Percentiles rank a stretch among this genome's conserved stretches.
These are phyloP conservation scores for Begonia fuchsioides DNA, from an alignment of 306 rosid species.

Conservation along the genomic window DNA sequence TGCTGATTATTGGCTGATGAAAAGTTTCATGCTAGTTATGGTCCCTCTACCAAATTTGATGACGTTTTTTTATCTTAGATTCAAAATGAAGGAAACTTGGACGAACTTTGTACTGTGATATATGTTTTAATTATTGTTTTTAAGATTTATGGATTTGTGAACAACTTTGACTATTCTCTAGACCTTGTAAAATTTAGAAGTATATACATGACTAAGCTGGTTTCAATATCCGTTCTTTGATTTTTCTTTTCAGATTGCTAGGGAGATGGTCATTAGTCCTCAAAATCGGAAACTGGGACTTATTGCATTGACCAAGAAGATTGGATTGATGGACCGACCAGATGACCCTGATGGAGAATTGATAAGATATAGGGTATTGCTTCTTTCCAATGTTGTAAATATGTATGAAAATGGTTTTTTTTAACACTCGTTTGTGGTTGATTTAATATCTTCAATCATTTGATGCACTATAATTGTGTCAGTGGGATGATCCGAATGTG, in stretches of 20 bases:
- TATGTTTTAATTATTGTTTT: no score
- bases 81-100: no score
- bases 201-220: no score
- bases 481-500: constrained; percentile 97
- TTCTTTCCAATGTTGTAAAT: constrained; percentile 8
- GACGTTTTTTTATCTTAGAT: no score
- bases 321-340: constrained; percentile 61
- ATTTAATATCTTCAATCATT: constrained; percentile 3
- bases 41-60: no score
- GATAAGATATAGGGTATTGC: constrained; percentile 79
- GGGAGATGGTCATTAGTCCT: constrained; percentile 99
- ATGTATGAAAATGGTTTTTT: neutral
- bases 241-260: constrained; percentile 56
- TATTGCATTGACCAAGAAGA: constrained; percentile 51
- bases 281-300: constrained; percentile 83
- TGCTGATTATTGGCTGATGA: no score
- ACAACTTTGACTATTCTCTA: no score
- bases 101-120: no score
- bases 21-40: no score
- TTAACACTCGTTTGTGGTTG: neutral
- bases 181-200: no score
- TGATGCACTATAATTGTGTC: constrained; percentile 12
- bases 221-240: neutral
- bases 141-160: no score
- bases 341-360: constrained; percentile 76